Conservation (phyloP, 768 basidiomycete genomes). For the Calocera cornea region DNA sequence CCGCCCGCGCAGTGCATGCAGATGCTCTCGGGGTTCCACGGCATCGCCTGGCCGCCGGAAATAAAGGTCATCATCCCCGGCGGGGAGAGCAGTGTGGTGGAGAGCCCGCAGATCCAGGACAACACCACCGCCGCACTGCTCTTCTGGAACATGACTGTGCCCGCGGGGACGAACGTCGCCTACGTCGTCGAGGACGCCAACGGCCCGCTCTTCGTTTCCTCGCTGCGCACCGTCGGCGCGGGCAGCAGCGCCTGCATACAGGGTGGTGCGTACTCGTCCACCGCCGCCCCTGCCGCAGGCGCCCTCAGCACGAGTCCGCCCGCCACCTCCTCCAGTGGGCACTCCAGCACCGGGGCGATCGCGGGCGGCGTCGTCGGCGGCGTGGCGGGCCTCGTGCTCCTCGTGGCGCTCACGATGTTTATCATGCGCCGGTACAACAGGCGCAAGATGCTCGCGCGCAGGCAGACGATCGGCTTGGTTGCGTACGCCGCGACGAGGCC, state of each 20-base stretch:
- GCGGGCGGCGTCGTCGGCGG: neutral
- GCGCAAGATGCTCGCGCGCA: neutral
- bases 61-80: slow-evolving; percentile 3
- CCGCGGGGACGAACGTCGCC: neutral
- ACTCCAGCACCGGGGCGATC: neutral
- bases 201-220: neutral
- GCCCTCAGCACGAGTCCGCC: neutral
- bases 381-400: neutral
- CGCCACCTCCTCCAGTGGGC: neutral
- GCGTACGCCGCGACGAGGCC: neutral
- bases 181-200: slow-evolving; percentile 1
- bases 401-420: neutral
- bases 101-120: neutral
- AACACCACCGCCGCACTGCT: neutral
- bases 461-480: neutral
- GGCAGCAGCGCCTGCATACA: neutral
- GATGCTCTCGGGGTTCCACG: neutral
- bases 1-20: neutral
- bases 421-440: neutral
- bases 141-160: slow-evolving; percentile 4
- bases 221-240: neutral
- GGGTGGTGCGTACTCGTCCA: neutral
- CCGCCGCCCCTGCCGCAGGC: neutral
- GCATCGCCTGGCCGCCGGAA: neutral
- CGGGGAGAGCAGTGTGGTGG: neutral